These are phyloP conservation scores for Tetragonia tetragonoides DNA, from an alignment of 148 eudicot genomes.

Conservation along the genomic window DNA sequence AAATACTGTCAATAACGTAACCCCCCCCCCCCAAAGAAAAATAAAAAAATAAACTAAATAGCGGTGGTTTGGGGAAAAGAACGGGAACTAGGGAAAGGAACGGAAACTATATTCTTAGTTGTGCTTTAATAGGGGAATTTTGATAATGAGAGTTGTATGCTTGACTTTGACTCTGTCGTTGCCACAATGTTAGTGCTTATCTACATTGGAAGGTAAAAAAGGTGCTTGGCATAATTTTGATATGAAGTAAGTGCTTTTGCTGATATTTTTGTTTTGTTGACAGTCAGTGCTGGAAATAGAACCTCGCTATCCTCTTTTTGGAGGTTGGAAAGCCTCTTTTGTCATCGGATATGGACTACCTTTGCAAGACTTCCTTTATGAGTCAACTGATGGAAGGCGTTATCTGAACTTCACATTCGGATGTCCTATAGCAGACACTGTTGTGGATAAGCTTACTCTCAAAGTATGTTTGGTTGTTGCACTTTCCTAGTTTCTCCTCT, in stretches of 20 bases:
- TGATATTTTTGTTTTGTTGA: slow-evolving; percentile 20
- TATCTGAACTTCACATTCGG: slow-evolving; percentile 87
- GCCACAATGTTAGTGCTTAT: not conserved
- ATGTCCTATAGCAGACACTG: slow-evolving; percentile 70
- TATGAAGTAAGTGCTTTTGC: not conserved
- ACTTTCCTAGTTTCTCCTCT: not conserved
- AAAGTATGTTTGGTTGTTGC: slow-evolving; percentile 49
- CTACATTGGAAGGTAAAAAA: not conserved
- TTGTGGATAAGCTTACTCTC: slow-evolving; percentile 74
- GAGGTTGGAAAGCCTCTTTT: slow-evolving; percentile 97
- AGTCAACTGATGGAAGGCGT: slow-evolving; percentile 73
- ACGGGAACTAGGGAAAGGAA: too few species aligned
- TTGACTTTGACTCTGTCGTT: not conserved
- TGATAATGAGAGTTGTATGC: too few species aligned
- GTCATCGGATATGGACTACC: slow-evolving; percentile 88
- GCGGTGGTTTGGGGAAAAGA: too few species aligned
- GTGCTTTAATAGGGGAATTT: too few species aligned
- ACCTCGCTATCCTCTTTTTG: slow-evolving; percentile 96
- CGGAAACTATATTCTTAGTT: too few species aligned
- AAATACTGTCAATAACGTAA: too few species aligned
- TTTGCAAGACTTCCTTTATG: slow-evolving; percentile 81
- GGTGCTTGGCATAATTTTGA: not conserved
- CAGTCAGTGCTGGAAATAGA: slow-evolving; percentile 94
- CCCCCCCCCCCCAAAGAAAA: too few species aligned
- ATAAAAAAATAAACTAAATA: too few species aligned